Evolutionary conservation across 78 protist genomes (phyloP).

Genomic region (Dictyostelium capitatum): DNA sequence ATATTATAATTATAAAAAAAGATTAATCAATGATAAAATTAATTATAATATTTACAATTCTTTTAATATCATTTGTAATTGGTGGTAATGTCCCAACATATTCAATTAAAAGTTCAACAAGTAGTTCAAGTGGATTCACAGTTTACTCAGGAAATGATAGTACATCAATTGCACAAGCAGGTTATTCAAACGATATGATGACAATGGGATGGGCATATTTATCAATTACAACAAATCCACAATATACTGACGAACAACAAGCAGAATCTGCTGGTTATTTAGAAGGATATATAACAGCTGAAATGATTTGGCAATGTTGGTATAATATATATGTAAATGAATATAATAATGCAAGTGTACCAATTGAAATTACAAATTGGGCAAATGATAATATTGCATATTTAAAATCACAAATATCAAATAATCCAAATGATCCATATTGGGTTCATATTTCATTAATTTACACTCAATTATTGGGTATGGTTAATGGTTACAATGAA

Average conservation of each 20-base stretch:
- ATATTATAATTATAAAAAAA: no score
- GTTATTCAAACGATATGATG: slow-evolving; percentile 37
- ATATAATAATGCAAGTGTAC: background rate
- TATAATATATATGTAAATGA: slow-evolving; percentile 30
- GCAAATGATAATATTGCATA: slow-evolving; percentile 36
- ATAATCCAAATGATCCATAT: slow-evolving; percentile 52
- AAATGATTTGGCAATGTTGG: slow-evolving; percentile 58
- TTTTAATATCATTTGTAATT: no score
- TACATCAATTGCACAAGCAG: slow-evolving; percentile 41
- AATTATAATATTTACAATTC: no score
- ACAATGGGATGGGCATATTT: slow-evolving; percentile 64
- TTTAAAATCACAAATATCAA: background rate
- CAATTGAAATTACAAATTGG: slow-evolving; percentile 2
- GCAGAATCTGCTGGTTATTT: slow-evolving; percentile 82
- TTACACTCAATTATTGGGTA: slow-evolving; percentile 42
- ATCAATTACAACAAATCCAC: slow-evolving; percentile 46
- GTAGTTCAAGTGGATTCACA: background rate
- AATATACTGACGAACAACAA: slow-evolving; percentile 17
- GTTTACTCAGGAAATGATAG: slow-evolving; percentile 53
- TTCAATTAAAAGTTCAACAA: background rate
- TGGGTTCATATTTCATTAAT: slow-evolving; percentile 78
- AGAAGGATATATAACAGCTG: slow-evolving; percentile 77
- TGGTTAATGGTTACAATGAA: slow-evolving; percentile 70
- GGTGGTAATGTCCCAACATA: background rate
- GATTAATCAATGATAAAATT: no score